phyloP scores from a whole-genome alignment of 2,329 filamentous ascomycete species.

The Colletotrichum sojae region DNA sequence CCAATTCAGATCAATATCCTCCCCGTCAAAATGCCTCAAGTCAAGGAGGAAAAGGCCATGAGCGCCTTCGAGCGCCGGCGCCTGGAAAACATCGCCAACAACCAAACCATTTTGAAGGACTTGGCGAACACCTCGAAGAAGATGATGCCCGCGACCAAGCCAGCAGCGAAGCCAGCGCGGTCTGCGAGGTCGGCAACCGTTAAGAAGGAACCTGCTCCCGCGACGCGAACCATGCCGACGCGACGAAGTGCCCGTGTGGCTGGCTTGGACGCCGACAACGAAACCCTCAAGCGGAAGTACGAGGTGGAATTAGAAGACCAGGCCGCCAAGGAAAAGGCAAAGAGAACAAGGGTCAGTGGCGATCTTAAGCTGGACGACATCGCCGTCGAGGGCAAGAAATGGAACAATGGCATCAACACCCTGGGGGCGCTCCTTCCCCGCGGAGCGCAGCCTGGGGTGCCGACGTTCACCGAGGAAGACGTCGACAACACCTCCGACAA shows the following conservation, averaged over 20 bases:
- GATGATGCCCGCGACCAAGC: slow-evolving; percentile 74
- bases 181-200: slow-evolving; percentile 51
- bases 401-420: slow-evolving; percentile 77
- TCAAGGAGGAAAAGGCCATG: slow-evolving; percentile 62
- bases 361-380: slow-evolving; percentile 82
- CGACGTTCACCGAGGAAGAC: slow-evolving; percentile 90
- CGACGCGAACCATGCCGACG: slow-evolving; percentile 58
- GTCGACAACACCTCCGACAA: slow-evolving; percentile 84
- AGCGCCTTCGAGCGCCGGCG: slow-evolving; percentile 91
- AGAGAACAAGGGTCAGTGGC: slow-evolving; percentile 67
- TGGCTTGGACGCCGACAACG: slow-evolving; percentile 64
- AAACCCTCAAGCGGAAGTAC: slow-evolving; percentile 64
- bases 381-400: slow-evolving; percentile 84
- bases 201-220: slow-evolving; percentile 57
- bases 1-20: too few species aligned
- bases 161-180: slow-evolving; percentile 53
- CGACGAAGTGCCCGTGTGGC: slow-evolving; percentile 72
- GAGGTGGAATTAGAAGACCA: slow-evolving; percentile 64
- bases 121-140: slow-evolving; percentile 80
- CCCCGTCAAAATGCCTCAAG: slow-evolving; percentile 58
- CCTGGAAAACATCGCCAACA: slow-evolving; percentile 88
- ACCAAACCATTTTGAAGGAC: slow-evolving; percentile 84
- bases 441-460: slow-evolving; percentile 83
- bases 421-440: slow-evolving; percentile 71
- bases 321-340: slow-evolving; percentile 64